phyloP scores from a whole-genome alignment of 78 protist genomes.

The Dictyostelium citrinum region DNA sequence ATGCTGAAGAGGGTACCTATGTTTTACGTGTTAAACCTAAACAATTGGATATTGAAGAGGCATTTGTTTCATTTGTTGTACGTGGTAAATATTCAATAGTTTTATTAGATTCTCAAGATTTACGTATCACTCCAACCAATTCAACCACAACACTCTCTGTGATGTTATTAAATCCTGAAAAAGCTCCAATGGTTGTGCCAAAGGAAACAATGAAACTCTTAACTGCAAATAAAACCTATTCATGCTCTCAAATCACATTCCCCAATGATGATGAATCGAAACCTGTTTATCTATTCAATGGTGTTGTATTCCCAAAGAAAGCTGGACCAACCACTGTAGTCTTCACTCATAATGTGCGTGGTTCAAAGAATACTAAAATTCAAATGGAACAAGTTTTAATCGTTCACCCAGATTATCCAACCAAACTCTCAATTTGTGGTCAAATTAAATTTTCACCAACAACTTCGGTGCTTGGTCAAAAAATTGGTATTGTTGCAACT shows the following conservation, averaged over 20 bases:
- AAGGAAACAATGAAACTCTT: neutral
- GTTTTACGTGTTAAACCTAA: conserved; percentile 4
- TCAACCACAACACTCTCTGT: neutral
- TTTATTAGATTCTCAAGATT: neutral
- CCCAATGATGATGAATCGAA: neutral
- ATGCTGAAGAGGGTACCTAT: conserved; percentile 31
- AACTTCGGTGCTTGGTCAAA: neutral
- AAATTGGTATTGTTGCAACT: neutral
- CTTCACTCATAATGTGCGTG: neutral
- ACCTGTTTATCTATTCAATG: conserved; percentile 16
- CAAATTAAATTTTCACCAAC: neutral
- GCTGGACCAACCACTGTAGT: neutral
- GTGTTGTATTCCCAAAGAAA: conserved; percentile 1
- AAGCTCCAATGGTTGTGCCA: neutral
- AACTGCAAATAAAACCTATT: neutral
- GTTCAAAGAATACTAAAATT: conserved; percentile 5
- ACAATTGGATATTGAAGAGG: conserved; percentile 9
- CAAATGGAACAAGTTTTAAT: neutral
- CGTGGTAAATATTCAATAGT: neutral
- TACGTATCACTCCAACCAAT: neutral
- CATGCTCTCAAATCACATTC: neutral
- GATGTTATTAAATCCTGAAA: neutral
- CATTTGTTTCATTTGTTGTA: conserved; percentile 4
- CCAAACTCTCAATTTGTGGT: neutral
- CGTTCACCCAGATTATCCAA: conserved; percentile 34